A percentile compares a stretch with the other conserved stretches of the same genome.
These are phyloP conservation scores for Epichloe typhina DNA, from an alignment of 2,329 filamentous ascomycete species.

Conservation along the genomic window DNA sequence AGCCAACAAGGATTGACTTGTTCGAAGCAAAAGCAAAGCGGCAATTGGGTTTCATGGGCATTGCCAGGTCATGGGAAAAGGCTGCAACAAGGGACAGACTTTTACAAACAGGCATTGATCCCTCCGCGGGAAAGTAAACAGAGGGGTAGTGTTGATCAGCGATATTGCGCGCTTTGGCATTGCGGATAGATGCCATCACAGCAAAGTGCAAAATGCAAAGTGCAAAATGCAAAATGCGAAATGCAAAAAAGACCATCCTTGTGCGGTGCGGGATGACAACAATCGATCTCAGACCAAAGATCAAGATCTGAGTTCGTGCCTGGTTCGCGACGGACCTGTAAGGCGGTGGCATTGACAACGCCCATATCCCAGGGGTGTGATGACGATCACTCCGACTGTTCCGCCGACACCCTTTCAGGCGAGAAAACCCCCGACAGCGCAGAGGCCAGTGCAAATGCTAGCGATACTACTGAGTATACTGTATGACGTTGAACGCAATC, in stretches of 20 bases:
- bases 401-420: not conserved
- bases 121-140: conserved; percentile 1
- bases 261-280: not conserved
- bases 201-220: no score
- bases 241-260: not conserved
- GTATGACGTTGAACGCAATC: conserved; percentile 1
- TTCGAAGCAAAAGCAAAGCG: not conserved
- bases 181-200: not conserved
- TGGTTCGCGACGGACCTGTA: not conserved
- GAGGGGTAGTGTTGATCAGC: not conserved
- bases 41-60: not conserved
- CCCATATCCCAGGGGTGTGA: conserved; percentile 1
- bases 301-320: conserved; percentile 1
- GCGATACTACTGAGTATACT: not conserved
- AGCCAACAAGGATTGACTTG: not conserved
- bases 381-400: conserved; percentile 6
- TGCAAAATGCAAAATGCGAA: not conserved
- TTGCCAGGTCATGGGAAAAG: not conserved
- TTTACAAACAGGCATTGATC: not conserved
- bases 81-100: not conserved
- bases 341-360: not conserved
- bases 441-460: not conserved
- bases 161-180: not conserved
- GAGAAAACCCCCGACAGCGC: not conserved
- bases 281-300: conserved; percentile 1